phyloP scores from a whole-genome alignment of 305 asterid species.

The Rubia tinctorum region DNA sequence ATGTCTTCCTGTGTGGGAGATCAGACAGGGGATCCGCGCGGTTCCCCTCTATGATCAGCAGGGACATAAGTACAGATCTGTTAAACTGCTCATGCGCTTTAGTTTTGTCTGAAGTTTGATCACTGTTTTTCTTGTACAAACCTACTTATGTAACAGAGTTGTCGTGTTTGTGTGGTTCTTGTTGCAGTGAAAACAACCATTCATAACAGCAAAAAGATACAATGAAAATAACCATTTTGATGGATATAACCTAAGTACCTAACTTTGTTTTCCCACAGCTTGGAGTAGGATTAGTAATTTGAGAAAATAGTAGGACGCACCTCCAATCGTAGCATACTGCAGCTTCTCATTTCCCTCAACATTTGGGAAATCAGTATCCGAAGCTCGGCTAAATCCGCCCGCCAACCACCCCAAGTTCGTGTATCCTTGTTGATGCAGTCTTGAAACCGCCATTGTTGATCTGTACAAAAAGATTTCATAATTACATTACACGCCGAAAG shows the following conservation, averaged over 20 bases:
- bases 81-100: constrained; percentile 57
- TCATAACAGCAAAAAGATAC: background rate
- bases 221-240: background rate
- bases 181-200: background rate
- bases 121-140: background rate
- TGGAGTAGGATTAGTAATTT: constrained; percentile 58
- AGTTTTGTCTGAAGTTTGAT: constrained; percentile 31
- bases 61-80: constrained; percentile 71
- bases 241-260: constrained; percentile 3
- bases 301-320: constrained; percentile 77
- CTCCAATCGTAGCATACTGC: constrained; percentile 86
- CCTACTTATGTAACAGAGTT: background rate
- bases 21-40: constrained; percentile 66
- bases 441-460: constrained; percentile 66
- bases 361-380: constrained; percentile 45
- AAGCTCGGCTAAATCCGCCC: constrained; percentile 64
- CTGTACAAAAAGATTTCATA: constrained; percentile 25
- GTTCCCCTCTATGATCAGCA: constrained; percentile 50
- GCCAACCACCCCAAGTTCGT: constrained; percentile 87
- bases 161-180: background rate
- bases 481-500: background rate
- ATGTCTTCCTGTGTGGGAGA: constrained; percentile 73
- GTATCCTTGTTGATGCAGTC: constrained; percentile 61
- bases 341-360: constrained; percentile 83
- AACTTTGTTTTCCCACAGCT: constrained; percentile 49